These are phyloP conservation scores for Corchorus capsularis DNA, from an alignment of 345 rosid genomes.

Conservation along the genomic window DNA sequence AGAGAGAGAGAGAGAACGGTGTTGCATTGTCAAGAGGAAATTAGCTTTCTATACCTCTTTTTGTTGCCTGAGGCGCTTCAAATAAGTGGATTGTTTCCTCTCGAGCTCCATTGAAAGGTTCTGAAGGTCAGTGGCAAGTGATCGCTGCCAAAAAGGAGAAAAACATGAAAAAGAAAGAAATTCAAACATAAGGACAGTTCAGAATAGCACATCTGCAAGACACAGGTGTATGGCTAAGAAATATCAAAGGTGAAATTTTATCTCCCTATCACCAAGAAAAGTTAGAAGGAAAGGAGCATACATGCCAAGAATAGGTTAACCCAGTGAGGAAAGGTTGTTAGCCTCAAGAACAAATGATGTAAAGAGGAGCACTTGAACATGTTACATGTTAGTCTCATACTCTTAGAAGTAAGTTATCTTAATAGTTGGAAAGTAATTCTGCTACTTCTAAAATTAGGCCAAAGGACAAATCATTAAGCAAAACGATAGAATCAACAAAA, in stretches of 20 bases:
- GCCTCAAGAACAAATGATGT: background rate
- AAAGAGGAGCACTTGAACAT: background rate
- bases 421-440: background rate
- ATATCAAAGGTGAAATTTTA: background rate
- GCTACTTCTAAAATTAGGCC: background rate
- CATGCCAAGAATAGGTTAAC: constrained; percentile 1
- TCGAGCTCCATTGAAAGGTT: constrained; percentile 89
- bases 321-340: background rate
- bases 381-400: background rate
- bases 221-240: background rate
- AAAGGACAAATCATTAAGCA: background rate
- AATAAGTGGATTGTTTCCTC: constrained; percentile 88
- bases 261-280: background rate
- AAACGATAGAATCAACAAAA: background rate
- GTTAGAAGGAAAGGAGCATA: background rate
- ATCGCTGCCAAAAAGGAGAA: constrained; percentile 45
- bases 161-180: constrained; percentile 9
- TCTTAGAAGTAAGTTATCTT: background rate
- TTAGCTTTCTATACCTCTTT: constrained; percentile 60
- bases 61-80: constrained; percentile 87
- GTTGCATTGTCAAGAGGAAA: background rate
- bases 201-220: background rate
- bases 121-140: constrained; percentile 95
- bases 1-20: background rate
- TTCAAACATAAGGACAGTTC: constrained; percentile 4